These are phyloP conservation scores for Gracilaria vermiculophylla DNA, from an alignment of 23 red algal species.

Conservation along the genomic window DNA sequence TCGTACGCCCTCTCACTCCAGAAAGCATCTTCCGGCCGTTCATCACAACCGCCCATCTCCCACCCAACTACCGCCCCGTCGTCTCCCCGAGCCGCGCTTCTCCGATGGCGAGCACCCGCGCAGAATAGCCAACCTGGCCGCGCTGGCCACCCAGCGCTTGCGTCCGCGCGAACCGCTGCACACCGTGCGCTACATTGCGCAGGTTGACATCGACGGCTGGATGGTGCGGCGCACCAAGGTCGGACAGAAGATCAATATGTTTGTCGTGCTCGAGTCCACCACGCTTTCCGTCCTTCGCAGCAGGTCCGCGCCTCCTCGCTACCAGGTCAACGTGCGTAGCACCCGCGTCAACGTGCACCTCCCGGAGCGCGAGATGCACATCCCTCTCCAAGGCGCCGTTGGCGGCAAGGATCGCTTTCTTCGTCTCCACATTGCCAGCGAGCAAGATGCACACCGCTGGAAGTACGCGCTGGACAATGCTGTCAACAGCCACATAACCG, in stretches of 20 bases:
- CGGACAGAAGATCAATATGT: slow-evolving; percentile 30
- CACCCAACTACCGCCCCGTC: not conserved
- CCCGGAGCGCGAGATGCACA: slow-evolving; percentile 18
- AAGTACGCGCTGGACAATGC: slow-evolving; percentile 54
- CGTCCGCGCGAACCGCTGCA: slow-evolving; percentile 41
- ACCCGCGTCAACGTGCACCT: slow-evolving; percentile 11
- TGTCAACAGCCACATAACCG: slow-evolving; percentile 43
- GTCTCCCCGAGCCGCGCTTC: not conserved
- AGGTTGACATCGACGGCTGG: slow-evolving; percentile 62
- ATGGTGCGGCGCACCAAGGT: slow-evolving; percentile 56
- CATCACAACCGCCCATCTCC: not conserved
- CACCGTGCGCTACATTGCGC: slow-evolving; percentile 60
- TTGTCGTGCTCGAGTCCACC: slow-evolving; percentile 46
- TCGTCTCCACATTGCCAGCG: slow-evolving; percentile 33
- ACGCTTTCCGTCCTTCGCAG: slow-evolving; percentile 23
- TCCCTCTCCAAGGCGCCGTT: not conserved
- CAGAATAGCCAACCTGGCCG: slow-evolving; percentile 35
- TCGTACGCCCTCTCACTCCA: slow-evolving; percentile 2
- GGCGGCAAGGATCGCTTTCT: slow-evolving; percentile 42
- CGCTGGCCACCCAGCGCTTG: slow-evolving; percentile 32
- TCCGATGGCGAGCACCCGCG: not conserved
- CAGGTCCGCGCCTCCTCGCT: slow-evolving; percentile 5
- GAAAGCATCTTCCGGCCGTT: not conserved
- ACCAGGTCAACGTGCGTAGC: slow-evolving; percentile 36
- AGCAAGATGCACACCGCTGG: slow-evolving; percentile 37